Evolutionary conservation across 2,329 filamentous ascomycete genomes (phyloP).

Genomic region (Didymella glomerata): DNA sequence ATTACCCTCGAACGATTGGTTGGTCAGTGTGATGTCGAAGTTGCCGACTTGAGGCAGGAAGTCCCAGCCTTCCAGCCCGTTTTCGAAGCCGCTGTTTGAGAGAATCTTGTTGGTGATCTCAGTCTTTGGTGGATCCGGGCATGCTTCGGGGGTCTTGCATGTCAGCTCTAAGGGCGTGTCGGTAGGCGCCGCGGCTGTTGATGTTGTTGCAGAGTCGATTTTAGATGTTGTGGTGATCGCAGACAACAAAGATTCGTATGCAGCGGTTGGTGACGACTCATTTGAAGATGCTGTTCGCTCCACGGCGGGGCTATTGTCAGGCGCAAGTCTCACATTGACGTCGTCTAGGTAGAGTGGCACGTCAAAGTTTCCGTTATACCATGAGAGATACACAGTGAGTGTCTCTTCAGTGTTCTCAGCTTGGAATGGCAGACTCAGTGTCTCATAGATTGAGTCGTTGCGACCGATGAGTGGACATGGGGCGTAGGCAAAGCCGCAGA

Average conservation of each 20-base stretch:
- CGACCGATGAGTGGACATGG: constrained; percentile 3
- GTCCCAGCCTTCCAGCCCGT: background rate
- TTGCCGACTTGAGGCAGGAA: background rate
- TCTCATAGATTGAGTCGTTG: background rate
- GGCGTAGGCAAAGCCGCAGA: constrained; percentile 7
- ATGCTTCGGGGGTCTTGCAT: background rate
- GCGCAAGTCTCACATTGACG: background rate
- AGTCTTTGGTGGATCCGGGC: background rate
- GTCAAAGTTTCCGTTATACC: constrained; percentile 16
- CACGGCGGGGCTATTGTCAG: background rate
- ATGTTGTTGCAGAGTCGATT: background rate
- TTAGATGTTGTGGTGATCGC: background rate
- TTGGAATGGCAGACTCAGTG: background rate
- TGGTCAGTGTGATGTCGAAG: constrained; percentile 6
- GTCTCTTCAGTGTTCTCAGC: background rate
- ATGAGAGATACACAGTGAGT: constrained; percentile 8
- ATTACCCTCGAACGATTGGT: constrained; percentile 5
- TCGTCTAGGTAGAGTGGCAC: constrained; percentile 6
- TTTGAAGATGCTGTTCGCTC: background rate
- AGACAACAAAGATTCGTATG: background rate
- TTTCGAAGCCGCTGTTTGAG: constrained; percentile 2
- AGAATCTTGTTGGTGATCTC: background rate
- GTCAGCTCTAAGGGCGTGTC: background rate
- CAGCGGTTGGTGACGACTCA: background rate
- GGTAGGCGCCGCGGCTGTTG: background rate